Percentiles rank a stretch among this genome's conserved stretches.
phyloP scores from a whole-genome alignment of 2,329 filamentous ascomycete genomes.

The Cytospora piceicola region DNA sequence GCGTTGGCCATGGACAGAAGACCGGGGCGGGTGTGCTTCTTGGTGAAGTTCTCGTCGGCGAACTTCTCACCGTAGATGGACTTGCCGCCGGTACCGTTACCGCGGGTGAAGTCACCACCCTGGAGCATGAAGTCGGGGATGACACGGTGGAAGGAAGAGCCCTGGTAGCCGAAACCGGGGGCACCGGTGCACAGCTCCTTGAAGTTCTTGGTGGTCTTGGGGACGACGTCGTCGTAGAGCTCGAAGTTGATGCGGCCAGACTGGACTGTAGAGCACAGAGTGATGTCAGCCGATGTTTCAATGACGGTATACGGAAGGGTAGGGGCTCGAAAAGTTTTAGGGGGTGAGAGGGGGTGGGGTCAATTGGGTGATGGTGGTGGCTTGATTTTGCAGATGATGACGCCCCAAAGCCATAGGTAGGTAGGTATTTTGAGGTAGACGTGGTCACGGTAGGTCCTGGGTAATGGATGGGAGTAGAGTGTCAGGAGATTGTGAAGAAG shows the following conservation, averaged over 20 bases:
- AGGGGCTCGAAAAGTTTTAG: slow-evolving; percentile 21
- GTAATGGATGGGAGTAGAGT: background rate
- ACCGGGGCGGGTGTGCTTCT: slow-evolving; percentile 74
- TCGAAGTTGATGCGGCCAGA: slow-evolving; percentile 83
- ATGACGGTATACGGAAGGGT: background rate
- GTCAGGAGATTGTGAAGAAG: slow-evolving; percentile 17
- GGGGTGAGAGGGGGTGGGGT: background rate
- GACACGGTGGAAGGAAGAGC: slow-evolving; percentile 88
- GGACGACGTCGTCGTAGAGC: slow-evolving; percentile 83
- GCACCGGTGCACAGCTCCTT: slow-evolving; percentile 78
- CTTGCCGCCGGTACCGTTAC: slow-evolving; percentile 87
- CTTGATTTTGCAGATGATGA: slow-evolving; percentile 1
- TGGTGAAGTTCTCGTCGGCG: slow-evolving; percentile 85
- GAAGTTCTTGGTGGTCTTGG: slow-evolving; percentile 89
- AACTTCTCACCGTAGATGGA: slow-evolving; percentile 98
- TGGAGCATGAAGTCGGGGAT: slow-evolving; percentile 95
- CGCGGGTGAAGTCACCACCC: slow-evolving; percentile 92
- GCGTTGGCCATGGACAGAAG: slow-evolving; percentile 95
- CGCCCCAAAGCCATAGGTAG: background rate
- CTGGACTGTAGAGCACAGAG: slow-evolving; percentile 59
- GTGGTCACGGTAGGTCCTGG: background rate
- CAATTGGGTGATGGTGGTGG: slow-evolving; percentile 1
- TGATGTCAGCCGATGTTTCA: slow-evolving; percentile 7
- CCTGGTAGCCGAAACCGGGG: slow-evolving; percentile 82
- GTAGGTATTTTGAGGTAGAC: background rate